Evolutionary conservation across 345 rosid genomes (phyloP).

Genomic region (Syzygium aromaticum): DNA sequence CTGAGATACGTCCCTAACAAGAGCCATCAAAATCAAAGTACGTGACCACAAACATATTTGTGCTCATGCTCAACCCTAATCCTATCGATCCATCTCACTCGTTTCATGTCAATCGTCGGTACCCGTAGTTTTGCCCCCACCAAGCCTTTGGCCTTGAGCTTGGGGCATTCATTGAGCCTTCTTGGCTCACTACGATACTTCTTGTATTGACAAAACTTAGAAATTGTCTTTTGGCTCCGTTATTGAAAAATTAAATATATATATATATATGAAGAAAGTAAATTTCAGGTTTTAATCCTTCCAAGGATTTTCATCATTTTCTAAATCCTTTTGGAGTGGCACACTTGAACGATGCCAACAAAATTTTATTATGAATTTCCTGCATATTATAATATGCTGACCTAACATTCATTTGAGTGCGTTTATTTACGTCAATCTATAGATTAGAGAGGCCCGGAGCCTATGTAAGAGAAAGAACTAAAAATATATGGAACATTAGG

Average conservation of each 20-base stretch:
- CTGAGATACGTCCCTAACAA: neutral
- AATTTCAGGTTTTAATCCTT: neutral
- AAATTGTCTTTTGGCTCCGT: neutral
- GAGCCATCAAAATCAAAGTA: neutral
- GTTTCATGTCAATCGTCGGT: accelerated
- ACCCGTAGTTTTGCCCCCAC: neutral
- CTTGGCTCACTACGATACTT: neutral
- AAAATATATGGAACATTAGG: no score
- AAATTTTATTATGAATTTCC: no score
- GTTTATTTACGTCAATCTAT: no score
- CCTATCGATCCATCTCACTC: neutral
- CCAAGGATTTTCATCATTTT: neutral
- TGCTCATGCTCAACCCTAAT: neutral
- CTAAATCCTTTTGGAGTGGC: neutral
- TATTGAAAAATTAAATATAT: neutral
- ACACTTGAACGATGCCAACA: no score
- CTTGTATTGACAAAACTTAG: neutral
- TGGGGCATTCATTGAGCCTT: neutral
- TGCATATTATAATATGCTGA: no score
- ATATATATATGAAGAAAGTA: neutral
- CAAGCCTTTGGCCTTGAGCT: neutral
- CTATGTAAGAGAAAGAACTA: no score
- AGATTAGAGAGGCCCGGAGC: no score
- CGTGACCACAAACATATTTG: neutral
- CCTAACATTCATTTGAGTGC: no score